Evolutionary conservation across 2,329 filamentous ascomycete genomes (phyloP), one percentile per base, ranked within the genome.

Genomic region (Colletotrichum abscissum): DNA sequence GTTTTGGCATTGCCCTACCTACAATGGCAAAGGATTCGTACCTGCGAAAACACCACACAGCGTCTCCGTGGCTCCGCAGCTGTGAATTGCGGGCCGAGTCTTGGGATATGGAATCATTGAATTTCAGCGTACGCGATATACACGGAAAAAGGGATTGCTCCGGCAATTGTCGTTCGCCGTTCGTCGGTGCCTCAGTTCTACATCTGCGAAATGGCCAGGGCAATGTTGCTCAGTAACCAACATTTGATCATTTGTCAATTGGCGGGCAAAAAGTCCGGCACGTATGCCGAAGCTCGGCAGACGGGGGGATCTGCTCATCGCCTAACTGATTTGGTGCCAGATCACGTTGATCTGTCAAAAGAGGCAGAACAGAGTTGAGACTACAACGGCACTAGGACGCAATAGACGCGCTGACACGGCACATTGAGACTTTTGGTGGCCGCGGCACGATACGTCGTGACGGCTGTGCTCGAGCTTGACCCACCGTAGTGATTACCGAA

Each of bases 261-360:
- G 60, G 46, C 55, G 60, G 46, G 19, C 59, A 64, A 49, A 46
- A 33, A 7, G n/a, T 19, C 33, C 66, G 59, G 66, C 66, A 60
- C 16, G 59, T 46, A 60, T 73, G 55, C 66, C 70, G 67, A 57
- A 70, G 35, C 66, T 62, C 70, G 70, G 70, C 67, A 73, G 24
- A 30, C 56, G 9, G 67, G 54, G 52, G 22, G 42, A 60, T 33
- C n/a, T 55, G 35, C 24, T 24, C n/a, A 56, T 64, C 28, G 28
- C 30, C 69, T 57, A 70, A 65, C 67, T 70, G 5, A 57, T 26
- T 60, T 56, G 33, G 67, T 57, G 26, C 26, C 67, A n/a, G 67
- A 19, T 35, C 60, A 16, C 65, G 71, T 60, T 66, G 67, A 71
- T 73, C 71, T 38, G 16, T 57, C 67, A 49, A 35, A 38, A 69